Percentiles rank a stretch among this genome's conserved stretches.
Conservation (phyloP, 805 yeast genomes). For the Debaryomyces prosopidis region DNA sequence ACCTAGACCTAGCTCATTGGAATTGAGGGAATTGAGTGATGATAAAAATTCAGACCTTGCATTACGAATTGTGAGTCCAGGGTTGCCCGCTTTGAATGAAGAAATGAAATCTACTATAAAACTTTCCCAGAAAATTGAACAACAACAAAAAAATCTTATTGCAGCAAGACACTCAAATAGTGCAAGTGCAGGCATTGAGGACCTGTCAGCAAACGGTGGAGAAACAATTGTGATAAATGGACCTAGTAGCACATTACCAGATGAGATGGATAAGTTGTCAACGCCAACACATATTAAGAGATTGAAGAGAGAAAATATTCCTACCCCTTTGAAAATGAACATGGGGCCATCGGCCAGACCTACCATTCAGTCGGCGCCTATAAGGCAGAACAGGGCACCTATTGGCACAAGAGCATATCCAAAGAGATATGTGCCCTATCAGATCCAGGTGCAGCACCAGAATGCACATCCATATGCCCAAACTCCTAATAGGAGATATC, state of each 20-base stretch:
- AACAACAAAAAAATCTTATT: constrained; percentile 31
- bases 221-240: constrained; percentile 1
- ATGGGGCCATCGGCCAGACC: constrained; percentile 13
- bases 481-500: neutral
- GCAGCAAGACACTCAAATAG: constrained; percentile 23
- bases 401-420: neutral
- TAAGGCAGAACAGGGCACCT: constrained; percentile 11
- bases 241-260: constrained; percentile 2
- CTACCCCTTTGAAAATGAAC: constrained; percentile 28
- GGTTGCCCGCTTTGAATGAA: constrained; percentile 28
- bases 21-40: constrained; percentile 11
- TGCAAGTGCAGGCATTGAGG: constrained; percentile 1
- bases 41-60: constrained; percentile 25
- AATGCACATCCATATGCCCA: neutral
- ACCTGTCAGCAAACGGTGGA: neutral
- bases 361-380: constrained; percentile 36
- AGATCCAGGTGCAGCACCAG: constrained; percentile 4
- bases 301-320: constrained; percentile 33
- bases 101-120: constrained; percentile 34
- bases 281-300: constrained; percentile 23
- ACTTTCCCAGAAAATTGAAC: constrained; percentile 31
- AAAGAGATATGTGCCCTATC: constrained; percentile 1
- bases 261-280: constrained; percentile 14
- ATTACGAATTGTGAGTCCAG: constrained; percentile 34
- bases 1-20: constrained; percentile 21